Evolutionary conservation across 2,329 filamentous ascomycete genomes (phyloP).

Genomic region (Apiospora arundinis): DNA sequence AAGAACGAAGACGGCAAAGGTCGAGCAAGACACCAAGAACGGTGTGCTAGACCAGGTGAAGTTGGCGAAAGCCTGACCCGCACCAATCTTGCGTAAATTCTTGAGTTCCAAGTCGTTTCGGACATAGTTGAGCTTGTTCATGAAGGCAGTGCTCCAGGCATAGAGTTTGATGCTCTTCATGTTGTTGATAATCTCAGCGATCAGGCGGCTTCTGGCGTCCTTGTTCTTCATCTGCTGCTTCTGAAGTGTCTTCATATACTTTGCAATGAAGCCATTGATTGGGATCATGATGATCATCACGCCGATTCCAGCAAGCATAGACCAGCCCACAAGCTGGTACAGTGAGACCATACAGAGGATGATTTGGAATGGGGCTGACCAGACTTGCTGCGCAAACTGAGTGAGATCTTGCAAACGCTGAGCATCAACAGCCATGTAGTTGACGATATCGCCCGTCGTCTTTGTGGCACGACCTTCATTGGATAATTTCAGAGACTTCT

Average conservation of each 20-base stretch:
- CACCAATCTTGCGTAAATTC: constrained; percentile 94
- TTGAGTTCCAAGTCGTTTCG: constrained; percentile 95
- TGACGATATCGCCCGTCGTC: constrained; percentile 96
- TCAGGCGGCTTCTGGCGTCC: constrained; percentile 87
- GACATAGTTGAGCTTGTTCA: constrained; percentile 95
- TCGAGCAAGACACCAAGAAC: constrained; percentile 96
- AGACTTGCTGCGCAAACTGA: constrained; percentile 93
- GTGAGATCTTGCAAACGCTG: constrained; percentile 94
- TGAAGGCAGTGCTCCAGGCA: constrained; percentile 95
- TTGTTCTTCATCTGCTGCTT: constrained; percentile 99
- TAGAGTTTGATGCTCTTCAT: constrained; percentile 99
- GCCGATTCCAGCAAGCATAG: constrained; percentile 93
- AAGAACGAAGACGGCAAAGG: constrained; percentile 92
- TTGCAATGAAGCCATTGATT: constrained; percentile 89
- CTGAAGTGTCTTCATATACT: constrained; percentile 92
- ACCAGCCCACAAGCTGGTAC: constrained; percentile 92
- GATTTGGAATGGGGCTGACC: constrained; percentile 98
- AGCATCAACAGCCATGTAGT: constrained; percentile 98
- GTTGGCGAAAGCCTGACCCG: constrained; percentile 90
- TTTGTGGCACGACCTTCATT: constrained; percentile 91
- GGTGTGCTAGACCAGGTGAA: constrained; percentile 98
- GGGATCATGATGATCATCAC: constrained; percentile 99
- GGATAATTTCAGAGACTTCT: constrained; percentile 86
- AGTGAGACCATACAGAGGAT: constrained; percentile 93
- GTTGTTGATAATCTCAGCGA: constrained; percentile 98